A percentile compares a stretch with the other conserved stretches of the same genome.
Conservation (phyloP, 768 basidiomycete genomes). For the Lenzites betulinus region DNA sequence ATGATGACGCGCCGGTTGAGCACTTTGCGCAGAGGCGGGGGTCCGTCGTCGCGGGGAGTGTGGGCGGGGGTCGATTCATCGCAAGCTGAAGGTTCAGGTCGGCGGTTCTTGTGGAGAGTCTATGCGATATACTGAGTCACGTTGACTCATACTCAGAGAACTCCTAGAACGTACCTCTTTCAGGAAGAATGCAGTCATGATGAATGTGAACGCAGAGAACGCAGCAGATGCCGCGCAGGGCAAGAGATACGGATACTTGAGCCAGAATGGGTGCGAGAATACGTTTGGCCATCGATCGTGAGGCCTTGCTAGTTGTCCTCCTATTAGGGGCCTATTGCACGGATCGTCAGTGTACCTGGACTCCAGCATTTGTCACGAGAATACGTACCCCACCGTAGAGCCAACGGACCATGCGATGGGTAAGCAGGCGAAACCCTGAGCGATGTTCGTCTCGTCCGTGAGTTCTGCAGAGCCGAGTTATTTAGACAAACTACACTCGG, state of each 20-base stretch:
- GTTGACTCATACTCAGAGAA: not conserved
- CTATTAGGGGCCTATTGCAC: conserved; percentile 33
- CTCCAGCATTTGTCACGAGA: no score
- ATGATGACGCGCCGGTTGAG: conserved; percentile 36
- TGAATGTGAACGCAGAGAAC: conserved; percentile 30
- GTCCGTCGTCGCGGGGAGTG: conserved; percentile 1
- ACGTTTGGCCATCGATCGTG: conserved; percentile 34
- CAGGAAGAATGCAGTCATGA: conserved; percentile 30
- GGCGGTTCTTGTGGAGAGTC: conserved; percentile 7
- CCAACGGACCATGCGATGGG: conserved; percentile 36
- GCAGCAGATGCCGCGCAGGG: conserved; percentile 34
- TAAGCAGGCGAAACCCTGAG: conserved; percentile 34
- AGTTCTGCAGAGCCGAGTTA: conserved; percentile 25
- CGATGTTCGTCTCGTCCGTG: conserved; percentile 39
- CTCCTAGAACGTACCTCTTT: conserved; percentile 33
- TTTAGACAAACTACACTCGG: not conserved
- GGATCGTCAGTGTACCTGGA: not conserved
- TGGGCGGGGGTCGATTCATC: not conserved
- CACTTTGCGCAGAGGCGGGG: conserved; percentile 27
- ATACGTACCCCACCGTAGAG: conserved; percentile 29
- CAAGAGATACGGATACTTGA: conserved; percentile 39
- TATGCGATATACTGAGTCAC: not conserved
- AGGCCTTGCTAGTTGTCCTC: conserved; percentile 37
- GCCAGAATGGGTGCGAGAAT: conserved; percentile 35
- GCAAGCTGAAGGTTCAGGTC: not conserved